Base-by-base conservation (phyloP, 2,329 filamentous ascomycete species). In the Zymoseptoria brevis region DNA sequence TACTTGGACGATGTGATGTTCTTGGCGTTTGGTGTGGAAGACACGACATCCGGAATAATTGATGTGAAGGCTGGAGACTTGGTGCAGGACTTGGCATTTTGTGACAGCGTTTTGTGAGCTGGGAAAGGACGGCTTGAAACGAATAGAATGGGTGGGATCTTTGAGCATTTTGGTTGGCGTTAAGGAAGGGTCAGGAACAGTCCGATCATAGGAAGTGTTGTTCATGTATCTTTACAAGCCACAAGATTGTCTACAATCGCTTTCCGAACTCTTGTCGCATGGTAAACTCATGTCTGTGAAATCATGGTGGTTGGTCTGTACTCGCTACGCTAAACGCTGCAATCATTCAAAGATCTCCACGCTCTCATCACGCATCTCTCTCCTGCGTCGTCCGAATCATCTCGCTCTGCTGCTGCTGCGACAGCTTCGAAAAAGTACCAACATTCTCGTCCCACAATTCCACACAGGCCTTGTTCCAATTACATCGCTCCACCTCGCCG, bases 401-500 rank as follows among this genome's bases (percentile, higher is more conserved):
- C 45, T 59, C 54, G 24, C 80, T 79, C 70, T 86, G 81, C 66
- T 87, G 83, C 51, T 83, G 81, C 7, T 81, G 79, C 0, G 81
- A 72, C 5, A 88, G 72, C 24, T 76, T 76, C 2, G 83, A 80
- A 71, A 85, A 88, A 24, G 78, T 79, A 1, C 80, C 81, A 0
- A 82, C 82, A 65, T 87, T 81, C 61, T 79, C 77, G 62, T 88
- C 86, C 86, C 86, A 89, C 62, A 80, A 75, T 21, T 74, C 75
- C 7, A 89, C 83, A 65, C 86, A 89, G 5, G 83, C 80, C 3
- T 75, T 71, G 48, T 84, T 79, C 86, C 86, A 89, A 67, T 88
- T 88, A 71, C 86, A 89, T 62, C 79, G 77, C 69, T 88, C 86
- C 0, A 88, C 85, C 70, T 87, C 83, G 2, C 84, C 86, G 66